phyloP scores from a whole-genome alignment of 768 basidiomycete genomes.

The Suillus brevipes region DNA sequence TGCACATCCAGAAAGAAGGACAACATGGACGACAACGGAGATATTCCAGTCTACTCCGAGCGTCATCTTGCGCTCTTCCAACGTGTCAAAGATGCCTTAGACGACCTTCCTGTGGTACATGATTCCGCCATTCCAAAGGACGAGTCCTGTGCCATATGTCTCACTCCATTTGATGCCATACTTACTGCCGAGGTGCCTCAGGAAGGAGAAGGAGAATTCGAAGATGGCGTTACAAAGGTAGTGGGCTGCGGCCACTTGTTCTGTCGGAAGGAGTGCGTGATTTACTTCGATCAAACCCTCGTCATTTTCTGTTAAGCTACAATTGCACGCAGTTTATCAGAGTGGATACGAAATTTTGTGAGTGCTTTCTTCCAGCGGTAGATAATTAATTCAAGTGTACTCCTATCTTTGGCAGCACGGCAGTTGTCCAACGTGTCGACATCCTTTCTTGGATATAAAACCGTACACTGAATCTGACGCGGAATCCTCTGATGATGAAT shows the following conservation, averaged over 20 bases:
- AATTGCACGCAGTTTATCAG: constrained; percentile 45
- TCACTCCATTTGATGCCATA: constrained; percentile 49
- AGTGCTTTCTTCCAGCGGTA: constrained; percentile 15
- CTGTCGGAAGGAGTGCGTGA: constrained; percentile 61
- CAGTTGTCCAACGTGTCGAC: constrained; percentile 68
- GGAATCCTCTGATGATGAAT: constrained; percentile 70
- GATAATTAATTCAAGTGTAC: not conserved
- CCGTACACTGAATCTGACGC: constrained; percentile 55
- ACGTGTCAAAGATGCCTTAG: constrained; percentile 39
- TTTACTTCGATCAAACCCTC: constrained; percentile 1
- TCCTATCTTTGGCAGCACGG: constrained; percentile 51
- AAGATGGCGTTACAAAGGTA: constrained; percentile 54
- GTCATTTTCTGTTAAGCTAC: not conserved
- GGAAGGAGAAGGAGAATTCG: constrained; percentile 17
- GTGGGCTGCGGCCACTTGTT: constrained; percentile 64
- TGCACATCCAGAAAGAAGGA: not conserved
- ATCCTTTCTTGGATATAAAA: constrained; percentile 55
- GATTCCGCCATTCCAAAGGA: constrained; percentile 42
- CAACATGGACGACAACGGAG: constrained; percentile 14
- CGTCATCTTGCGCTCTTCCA: constrained; percentile 16
- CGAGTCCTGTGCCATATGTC: constrained; percentile 69
- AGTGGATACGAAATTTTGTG: constrained; percentile 65
- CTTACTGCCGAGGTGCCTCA: constrained; percentile 28
- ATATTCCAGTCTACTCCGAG: constrained; percentile 18
- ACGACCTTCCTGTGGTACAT: constrained; percentile 44